Evolutionary conservation across 768 basidiomycete genomes (phyloP).

Genomic region (Tylopilus sp.): DNA sequence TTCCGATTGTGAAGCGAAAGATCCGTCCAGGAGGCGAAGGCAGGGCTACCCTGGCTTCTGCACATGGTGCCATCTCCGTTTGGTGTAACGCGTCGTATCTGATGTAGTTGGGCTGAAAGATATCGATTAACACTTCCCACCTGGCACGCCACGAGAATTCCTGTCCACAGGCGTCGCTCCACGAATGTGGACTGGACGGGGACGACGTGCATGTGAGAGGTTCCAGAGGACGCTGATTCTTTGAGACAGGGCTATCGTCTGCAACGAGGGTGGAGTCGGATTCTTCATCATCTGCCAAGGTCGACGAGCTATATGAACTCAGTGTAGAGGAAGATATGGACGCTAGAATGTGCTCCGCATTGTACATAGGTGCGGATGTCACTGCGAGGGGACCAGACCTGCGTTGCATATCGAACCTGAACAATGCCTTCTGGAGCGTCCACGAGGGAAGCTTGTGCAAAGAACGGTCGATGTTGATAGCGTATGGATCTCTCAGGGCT

Average conservation of each 20-base stretch:
- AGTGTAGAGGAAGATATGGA: slow-evolving; percentile 20
- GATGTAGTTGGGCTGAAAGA: slow-evolving; percentile 34
- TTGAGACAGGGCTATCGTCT: slow-evolving; percentile 32
- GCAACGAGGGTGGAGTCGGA: slow-evolving; percentile 59
- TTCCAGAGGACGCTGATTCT: not conserved
- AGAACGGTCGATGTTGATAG: slow-evolving; percentile 53
- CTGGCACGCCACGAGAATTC: slow-evolving; percentile 50
- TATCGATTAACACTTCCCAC: slow-evolving; percentile 49
- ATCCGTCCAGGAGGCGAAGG: slow-evolving; percentile 4
- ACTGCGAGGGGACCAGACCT: not conserved
- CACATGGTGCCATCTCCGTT: not conserved
- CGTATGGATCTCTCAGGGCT: slow-evolving; percentile 56
- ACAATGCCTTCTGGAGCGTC: slow-evolving; percentile 67
- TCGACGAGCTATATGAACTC: slow-evolving; percentile 18
- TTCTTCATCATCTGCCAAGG: slow-evolving; percentile 33
- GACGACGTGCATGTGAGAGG: slow-evolving; percentile 7
- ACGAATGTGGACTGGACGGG: slow-evolving; percentile 3
- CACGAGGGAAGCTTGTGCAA: slow-evolving; percentile 57
- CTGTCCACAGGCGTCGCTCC: slow-evolving; percentile 33
- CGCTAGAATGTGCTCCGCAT: slow-evolving; percentile 1
- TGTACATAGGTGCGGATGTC: slow-evolving; percentile 14
- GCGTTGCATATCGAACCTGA: slow-evolving; percentile 55
- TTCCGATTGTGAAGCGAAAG: slow-evolving; percentile 23
- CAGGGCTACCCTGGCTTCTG: not conserved
- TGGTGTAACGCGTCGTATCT: slow-evolving; percentile 1